These are phyloP conservation scores for Daldinia childiae DNA, from an alignment of 495 filamentous ascomycete genomes.

Conservation along the genomic window DNA sequence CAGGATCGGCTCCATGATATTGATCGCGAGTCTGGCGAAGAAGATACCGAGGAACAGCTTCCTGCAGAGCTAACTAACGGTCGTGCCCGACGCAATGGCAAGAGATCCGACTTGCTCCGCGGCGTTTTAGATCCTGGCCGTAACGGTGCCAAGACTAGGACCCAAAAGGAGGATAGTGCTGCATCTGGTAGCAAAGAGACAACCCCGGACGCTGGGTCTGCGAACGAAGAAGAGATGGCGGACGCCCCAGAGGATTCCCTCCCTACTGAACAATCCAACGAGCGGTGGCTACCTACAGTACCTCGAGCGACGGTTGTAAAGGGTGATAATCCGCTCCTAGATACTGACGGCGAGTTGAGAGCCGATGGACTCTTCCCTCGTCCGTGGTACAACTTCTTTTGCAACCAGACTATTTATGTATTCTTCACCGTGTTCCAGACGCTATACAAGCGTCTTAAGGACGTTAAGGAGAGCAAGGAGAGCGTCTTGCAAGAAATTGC, in stretches of 20 bases:
- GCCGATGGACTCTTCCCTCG: conserved; percentile 84
- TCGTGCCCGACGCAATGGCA: conserved; percentile 73
- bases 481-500: conserved; percentile 76
- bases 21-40: conserved; percentile 67
- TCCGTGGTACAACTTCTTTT: conserved; percentile 83
- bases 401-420: conserved; percentile 87
- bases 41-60: conserved; percentile 74
- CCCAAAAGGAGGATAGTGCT: conserved; percentile 77
- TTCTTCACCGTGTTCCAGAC: conserved; percentile 93
- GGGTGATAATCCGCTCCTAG: conserved; percentile 52
- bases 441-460: conserved; percentile 81
- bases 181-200: conserved; percentile 81
- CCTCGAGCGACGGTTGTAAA: conserved; percentile 59
- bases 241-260: conserved; percentile 59
- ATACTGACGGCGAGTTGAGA: conserved; percentile 69
- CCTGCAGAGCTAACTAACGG: conserved; percentile 64
- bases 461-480: conserved; percentile 79
- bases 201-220: conserved; percentile 81
- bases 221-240: conserved; percentile 71
- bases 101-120: conserved; percentile 82
- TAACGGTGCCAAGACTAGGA: conserved; percentile 66
- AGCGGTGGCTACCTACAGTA: conserved; percentile 62
- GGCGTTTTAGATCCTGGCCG: conserved; percentile 83
- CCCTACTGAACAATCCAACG: conserved; percentile 62
- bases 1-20: conserved; percentile 79